Base-by-base conservation (phyloP, 176 grass and related monocot genomes). In the Avena eriantha region DNA sequence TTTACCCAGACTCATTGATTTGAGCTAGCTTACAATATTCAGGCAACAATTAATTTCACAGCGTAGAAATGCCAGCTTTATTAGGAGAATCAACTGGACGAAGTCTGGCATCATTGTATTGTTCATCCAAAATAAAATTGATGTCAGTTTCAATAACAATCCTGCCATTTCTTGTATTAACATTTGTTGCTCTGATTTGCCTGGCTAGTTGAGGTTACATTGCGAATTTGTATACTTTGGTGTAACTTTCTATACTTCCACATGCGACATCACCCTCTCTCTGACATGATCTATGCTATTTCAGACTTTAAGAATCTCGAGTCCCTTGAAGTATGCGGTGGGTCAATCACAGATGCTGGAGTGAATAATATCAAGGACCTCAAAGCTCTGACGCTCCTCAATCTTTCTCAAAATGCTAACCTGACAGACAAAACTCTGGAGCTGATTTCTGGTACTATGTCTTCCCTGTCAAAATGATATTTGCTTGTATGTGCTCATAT, bases 351-450 rank as follows among this genome's bases (percentile, higher is more conserved):
- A 5, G 97, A 99, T 85, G 89, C 89, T 64, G 97, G 97, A 11
- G 97, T 96, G 58, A 99, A 94, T 60, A 94, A 99, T 83, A 99
- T 99, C 89, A 99, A 94, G 78, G 97, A 99, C 80, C 90, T 96
- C 23, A 96, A 84, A 82, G 82, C 87, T 80, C 87, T 99, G 64
- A 90, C 41, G 8, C 77, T 90, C 51, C 80, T 96, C 29, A 99
- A 96, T 69, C 90, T 99, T 35, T 96, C 97, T 48, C 97, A 99
- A 89, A 99, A 99, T 69, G 50, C 54, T 23, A 92, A 90, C 80
- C 90, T 99, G 21, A 94, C 97, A 0, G 97, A 99, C 81, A 93
- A 89, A 81, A 91, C 94, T 22, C 91, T 99, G 80, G 97, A 99
- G 56, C 72, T 99, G 80, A 90, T 96, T 43, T 96, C 97, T 88